Evolutionary conservation across 345 rosid species (phyloP), one percentile per base, ranked within the genome.

Genomic region (Acer yangbiense): DNA sequence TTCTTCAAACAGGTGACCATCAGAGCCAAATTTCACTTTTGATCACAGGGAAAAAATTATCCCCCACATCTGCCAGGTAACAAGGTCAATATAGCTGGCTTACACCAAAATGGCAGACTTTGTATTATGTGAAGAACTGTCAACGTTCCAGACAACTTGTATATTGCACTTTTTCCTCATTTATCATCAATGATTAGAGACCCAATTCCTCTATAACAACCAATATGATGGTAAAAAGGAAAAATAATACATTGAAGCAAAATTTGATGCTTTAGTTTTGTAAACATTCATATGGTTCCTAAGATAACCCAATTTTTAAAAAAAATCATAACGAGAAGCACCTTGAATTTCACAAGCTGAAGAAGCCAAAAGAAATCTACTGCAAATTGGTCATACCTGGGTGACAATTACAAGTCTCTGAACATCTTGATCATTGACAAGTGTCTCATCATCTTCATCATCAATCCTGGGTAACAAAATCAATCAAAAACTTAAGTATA

Each of bases 361-460:
- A 61, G 20, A 60, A 8, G 23, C 18, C 48, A 8, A 29, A 43
- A 29, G 62, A 54, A 62, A 14, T 41, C 17, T 44, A 29, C 55
- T 61, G 20, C 58, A 71, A 14, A 44, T 44, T 57, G 66, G 44
- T 60, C 72, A 55, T 90, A 92, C 98, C 98, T 91, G 98, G 73
- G 98, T 94, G 68, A 94, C 99, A 82, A 94, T 97, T 68, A 97
- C 97, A 57, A 97, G 98, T 80, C 92, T 91, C 61, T 94, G 95
- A 82, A 97, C 95, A 90, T 92, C 93, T 73, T 87, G 94, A 85
- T 94, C 97, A 71, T 87, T 84, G 79, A 83, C 92, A 78, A 83
- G 78, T 27, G 83, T 83, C 69, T 91, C 98, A 80, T 94, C 94
- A 20, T 97, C 98, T 73, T 94, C 98, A 64, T 90, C 97, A 58